Base-by-base conservation (phyloP, 2,329 filamentous ascomycete genomes). In the Alternaria ethzedia region DNA sequence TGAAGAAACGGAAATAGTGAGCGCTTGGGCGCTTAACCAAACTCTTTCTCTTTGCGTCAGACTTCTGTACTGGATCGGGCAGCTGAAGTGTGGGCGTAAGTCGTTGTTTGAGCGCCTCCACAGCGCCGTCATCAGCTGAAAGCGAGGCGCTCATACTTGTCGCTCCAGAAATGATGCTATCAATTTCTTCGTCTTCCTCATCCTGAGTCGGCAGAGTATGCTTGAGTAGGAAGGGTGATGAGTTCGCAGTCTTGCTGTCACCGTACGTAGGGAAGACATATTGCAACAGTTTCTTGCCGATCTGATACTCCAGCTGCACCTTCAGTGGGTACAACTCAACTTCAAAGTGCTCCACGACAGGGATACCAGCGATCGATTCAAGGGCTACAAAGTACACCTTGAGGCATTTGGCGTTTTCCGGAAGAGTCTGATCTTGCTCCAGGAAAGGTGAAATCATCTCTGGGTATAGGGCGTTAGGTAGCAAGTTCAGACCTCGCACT, bases 371-470 rank as follows among this genome's bases (percentile, higher is more conserved):
- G 78, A 99, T 97, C 8, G 96, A 94, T 81, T 99, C 96, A 5
- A 99, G 86, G 93, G 97, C 97, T 77, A 97, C 90, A 93, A 96
- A 99, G 77, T 97, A 96, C 12, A 99, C 92, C 32, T 91, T 89
- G 55, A 99, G 87, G 91, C 98, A 98, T 75, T 94, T 93, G 49
- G 87, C 86, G 65, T 91, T 89, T 49, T 88, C 86, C 30, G 85
- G 83, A 68, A 77, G 83, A 72, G 68, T 83, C 76, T 78, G 87
- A 36, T 88, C 76, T 59, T 78, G 86, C 65, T 97, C 91, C 21
- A 91, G 83, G 74, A 97, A 98, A 0, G 96, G 94, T 15, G 91
- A 91, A 64, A 99, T 93, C 86, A 99, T 98, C 77, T 97, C 91
- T 0, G 96, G 96, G 76, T 99, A 99, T 20, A 96, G 90, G 1